These are phyloP conservation scores for Fraxinus pennsylvanica DNA, from an alignment of 257 asterid genomes.

Conservation along the genomic window DNA sequence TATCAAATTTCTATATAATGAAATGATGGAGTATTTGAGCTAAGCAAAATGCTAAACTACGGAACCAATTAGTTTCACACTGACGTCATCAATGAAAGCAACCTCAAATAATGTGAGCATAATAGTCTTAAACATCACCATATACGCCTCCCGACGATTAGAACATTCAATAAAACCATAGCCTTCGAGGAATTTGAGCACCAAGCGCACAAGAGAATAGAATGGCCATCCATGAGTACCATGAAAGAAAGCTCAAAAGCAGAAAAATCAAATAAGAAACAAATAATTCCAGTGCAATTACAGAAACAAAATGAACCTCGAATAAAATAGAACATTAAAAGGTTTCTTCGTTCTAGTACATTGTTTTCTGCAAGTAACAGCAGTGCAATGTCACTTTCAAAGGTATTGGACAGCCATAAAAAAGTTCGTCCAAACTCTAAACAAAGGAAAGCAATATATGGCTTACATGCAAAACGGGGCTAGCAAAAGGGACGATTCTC, in stretches of 20 bases:
- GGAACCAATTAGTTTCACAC: no score
- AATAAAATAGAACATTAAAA: constrained; percentile 21
- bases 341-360: constrained; percentile 19
- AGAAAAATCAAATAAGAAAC: background rate
- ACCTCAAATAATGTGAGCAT: no score
- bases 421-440: constrained; percentile 31
- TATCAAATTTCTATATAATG: no score
- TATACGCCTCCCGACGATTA: no score
- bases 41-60: no score
- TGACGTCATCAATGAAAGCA: no score
- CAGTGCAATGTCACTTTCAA: constrained; percentile 25
- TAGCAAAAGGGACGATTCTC: background rate
- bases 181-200: background rate
- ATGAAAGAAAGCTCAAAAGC: background rate
- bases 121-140: no score
- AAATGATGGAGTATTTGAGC: no score
- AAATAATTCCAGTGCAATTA: constrained; percentile 21
- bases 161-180: background rate
- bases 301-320: constrained; percentile 17
- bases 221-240: background rate
- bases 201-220: constrained; percentile 6
- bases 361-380: constrained; percentile 24
- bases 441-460: constrained; percentile 22
- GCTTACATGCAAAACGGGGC: constrained; percentile 28
- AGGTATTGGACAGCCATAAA: constrained; percentile 38